A percentile compares a stretch with the other conserved stretches of the same genome.
phyloP scores from a whole-genome alignment of 352 stramenopile genomes.

The Phytophthora cryptogea region DNA sequence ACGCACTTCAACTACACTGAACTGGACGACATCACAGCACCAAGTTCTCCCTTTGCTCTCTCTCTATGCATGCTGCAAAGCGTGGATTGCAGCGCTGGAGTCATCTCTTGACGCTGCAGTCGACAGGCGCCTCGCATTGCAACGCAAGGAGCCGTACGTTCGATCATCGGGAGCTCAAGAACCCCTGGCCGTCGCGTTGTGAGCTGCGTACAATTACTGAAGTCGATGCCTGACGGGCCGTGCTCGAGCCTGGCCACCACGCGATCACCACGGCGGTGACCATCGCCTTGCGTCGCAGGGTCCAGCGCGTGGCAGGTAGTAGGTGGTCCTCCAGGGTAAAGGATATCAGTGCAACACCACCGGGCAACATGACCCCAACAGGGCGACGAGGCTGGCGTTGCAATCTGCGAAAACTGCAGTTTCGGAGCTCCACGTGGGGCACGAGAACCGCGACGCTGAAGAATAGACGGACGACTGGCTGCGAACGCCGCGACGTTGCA shows the following conservation, averaged over 20 bases:
- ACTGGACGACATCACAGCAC: background rate
- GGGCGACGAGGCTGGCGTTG: too few relatives aligned
- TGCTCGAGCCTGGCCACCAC: background rate
- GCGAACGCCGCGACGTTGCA: slow-evolving; percentile 1
- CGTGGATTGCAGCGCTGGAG: background rate
- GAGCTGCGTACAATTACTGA: background rate
- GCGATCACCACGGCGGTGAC: background rate
- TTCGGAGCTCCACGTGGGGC: background rate
- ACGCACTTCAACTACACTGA: background rate
- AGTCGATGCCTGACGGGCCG: background rate
- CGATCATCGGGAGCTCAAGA: background rate
- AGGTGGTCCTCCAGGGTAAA: background rate
- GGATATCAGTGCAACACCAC: background rate
- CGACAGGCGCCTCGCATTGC: background rate
- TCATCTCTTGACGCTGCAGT: background rate
- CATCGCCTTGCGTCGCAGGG: background rate
- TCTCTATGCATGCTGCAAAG: background rate
- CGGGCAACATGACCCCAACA: background rate
- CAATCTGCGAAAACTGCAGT: background rate
- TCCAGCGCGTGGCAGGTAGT: background rate
- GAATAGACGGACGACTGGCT: slow-evolving; percentile 8
- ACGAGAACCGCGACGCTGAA: background rate
- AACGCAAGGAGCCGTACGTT: background rate
- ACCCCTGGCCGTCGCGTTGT: background rate
- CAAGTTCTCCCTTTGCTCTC: background rate